These are phyloP conservation scores for Grosmannia penicillata DNA, from an alignment of 2,329 filamentous ascomycete species.

Conservation along the genomic window DNA sequence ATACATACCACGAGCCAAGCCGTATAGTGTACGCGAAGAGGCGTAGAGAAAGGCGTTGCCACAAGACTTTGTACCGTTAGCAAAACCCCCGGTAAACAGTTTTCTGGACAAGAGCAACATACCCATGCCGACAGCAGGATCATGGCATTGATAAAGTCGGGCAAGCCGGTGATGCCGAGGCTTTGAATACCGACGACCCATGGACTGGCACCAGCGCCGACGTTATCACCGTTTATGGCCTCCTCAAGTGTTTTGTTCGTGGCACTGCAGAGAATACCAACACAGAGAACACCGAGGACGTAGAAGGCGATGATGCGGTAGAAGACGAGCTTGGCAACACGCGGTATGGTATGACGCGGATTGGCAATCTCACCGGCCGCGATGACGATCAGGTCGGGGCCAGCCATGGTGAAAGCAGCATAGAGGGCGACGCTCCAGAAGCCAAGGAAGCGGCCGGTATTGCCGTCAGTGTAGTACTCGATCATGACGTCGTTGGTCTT, in stretches of 20 bases:
- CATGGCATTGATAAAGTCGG: conserved; percentile 45
- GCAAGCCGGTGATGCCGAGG: conserved; percentile 32
- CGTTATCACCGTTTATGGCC: conserved; percentile 22
- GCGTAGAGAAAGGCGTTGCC: conserved; percentile 42
- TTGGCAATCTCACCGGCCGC: conserved; percentile 55
- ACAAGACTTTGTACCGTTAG: conserved; percentile 17
- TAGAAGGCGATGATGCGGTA: conserved; percentile 57
- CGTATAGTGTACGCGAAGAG: conserved; percentile 23
- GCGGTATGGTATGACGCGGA: conserved; percentile 48
- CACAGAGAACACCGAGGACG: conserved; percentile 44
- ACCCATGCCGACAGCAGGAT: conserved; percentile 41
- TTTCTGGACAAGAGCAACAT: not conserved
- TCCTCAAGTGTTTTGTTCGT: conserved; percentile 26
- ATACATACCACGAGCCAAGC: conserved; percentile 12
- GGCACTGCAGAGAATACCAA: conserved; percentile 54
- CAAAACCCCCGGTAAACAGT: not conserved
- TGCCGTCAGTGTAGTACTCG: conserved; percentile 19
- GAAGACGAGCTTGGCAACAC: conserved; percentile 53
- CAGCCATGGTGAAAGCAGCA: conserved; percentile 22
- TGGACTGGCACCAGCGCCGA: conserved; percentile 32
- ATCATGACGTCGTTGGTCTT: conserved; percentile 25
- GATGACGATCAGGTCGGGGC: conserved; percentile 50
- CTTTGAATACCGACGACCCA: conserved; percentile 36
- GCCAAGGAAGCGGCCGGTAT: conserved; percentile 17
- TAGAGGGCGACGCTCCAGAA: conserved; percentile 15